A percentile compares a stretch with the other conserved stretches of the same genome.
These are phyloP conservation scores for Lepidium sativum DNA, from an alignment of 345 rosid genomes.

Conservation along the genomic window DNA sequence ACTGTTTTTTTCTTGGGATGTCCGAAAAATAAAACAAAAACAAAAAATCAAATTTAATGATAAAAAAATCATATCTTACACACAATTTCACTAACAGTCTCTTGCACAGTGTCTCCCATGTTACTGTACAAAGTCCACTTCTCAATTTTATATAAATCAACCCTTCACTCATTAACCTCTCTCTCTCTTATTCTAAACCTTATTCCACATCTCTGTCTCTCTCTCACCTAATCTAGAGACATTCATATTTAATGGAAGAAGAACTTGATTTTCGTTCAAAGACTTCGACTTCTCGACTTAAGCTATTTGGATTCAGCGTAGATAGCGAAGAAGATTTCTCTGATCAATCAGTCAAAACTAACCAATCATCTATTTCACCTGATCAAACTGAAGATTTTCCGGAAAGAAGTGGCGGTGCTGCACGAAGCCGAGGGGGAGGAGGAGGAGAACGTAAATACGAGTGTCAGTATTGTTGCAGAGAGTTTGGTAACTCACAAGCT, in stretches of 20 bases:
- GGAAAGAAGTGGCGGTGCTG: conserved; percentile 7
- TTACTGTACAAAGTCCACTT: conserved; percentile 32
- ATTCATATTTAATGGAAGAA: conserved; percentile 33
- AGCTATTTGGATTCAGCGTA: conserved; percentile 84
- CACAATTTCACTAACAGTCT: background rate
- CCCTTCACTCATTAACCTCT: conserved; percentile 37
- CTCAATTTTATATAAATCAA: conserved; percentile 24
- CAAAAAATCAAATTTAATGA: background rate
- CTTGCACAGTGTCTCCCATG: conserved; percentile 28
- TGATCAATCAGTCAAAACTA: conserved; percentile 9
- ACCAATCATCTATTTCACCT: background rate
- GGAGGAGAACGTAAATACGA: conserved; percentile 63
- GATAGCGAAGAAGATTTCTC: conserved; percentile 48
- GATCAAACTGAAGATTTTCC: conserved; percentile 17
- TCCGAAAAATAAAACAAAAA: conserved; percentile 31
- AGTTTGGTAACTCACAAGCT: conserved; percentile 76
- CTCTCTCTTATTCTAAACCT: conserved; percentile 15
- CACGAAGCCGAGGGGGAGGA: conserved; percentile 8
- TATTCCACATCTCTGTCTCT: background rate
- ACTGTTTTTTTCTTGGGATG: conserved; percentile 43
- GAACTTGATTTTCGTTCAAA: conserved; percentile 41
- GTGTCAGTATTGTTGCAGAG: conserved; percentile 73
- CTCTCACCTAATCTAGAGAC: background rate
- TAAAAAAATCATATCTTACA: conserved; percentile 7
- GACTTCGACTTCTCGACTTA: conserved; percentile 32